Base-by-base conservation (phyloP, 495 filamentous ascomycete genomes). In the Neurospora sp. region DNA sequence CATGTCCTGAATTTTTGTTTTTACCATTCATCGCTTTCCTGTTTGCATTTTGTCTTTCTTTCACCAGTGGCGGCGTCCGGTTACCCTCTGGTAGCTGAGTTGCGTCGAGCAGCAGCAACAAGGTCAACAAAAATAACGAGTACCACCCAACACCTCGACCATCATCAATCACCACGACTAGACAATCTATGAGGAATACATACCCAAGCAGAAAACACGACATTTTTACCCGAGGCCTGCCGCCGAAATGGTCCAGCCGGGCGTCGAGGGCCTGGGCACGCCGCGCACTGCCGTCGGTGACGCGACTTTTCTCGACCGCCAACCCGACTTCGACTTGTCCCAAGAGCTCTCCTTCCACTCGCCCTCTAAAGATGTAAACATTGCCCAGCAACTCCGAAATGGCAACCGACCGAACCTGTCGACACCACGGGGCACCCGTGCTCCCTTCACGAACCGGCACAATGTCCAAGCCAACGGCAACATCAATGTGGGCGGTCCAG, bases 271-370 rank as follows among this genome's bases (percentile, higher is more conserved):
- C 74, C 88, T 95, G 81, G 91, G 93, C 82, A 93, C 92, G 71
- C 93, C 92, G 76, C 87, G 90, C 75, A 94, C 91, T 72, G 90
- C 93, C 80, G 78, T 89, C 53, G 92, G 91, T 74, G 91, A 96
- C 87, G 88, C 87, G 82, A 95, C 92, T 75, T 93, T 89, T 80
- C 84, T 95, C 71, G 90, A 87, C 70, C 88, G 88, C 74, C 81
- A 88, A 47, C 88, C 88, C 72, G 90, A 93, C 72, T 87, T 95
- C 71, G 91, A 94, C 77, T 87, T 92, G 45, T 94, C 93, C 41
- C 89, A 91, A 42, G 92, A 94, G 77, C 87, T 92, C 45, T 96
- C 94, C 4, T 96, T 98, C 73, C 87, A 90, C 68, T 95, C 93
- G 2, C 96, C 96, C 5, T 89, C 89, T 9, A 94, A 94, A 79